phyloP scores from a whole-genome alignment of 2,329 filamentous ascomycete species.

The Fusarium stilboides region DNA sequence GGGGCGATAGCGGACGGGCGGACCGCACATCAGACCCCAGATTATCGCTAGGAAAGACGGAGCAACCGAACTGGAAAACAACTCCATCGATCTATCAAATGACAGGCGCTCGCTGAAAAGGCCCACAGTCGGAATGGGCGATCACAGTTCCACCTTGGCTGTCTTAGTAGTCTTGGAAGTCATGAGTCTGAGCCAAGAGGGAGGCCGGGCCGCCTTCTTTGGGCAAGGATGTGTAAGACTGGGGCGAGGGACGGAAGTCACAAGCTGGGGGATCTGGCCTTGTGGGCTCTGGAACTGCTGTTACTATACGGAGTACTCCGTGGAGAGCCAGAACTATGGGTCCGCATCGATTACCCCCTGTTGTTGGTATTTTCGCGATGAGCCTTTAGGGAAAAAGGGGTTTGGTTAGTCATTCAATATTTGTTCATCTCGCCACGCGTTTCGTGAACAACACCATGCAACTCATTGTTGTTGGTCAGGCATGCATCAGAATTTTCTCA shows the following conservation, averaged over 20 bases:
- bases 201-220: constrained; percentile 18
- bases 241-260: constrained; percentile 8
- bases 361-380: constrained; percentile 19
- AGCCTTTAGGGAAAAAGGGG: constrained; percentile 21
- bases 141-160: constrained; percentile 35
- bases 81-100: constrained; percentile 11
- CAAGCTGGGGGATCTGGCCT: constrained; percentile 24
- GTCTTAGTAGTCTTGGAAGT: constrained; percentile 34
- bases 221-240: constrained; percentile 9
- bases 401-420: constrained; percentile 12
- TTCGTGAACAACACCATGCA: constrained; percentile 20
- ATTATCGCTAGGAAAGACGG: constrained; percentile 11
- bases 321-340: constrained; percentile 17
- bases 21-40: constrained; percentile 34
- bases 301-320: constrained; percentile 23
- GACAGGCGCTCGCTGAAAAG: constrained; percentile 1
- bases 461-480: background rate
- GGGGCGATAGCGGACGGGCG: constrained; percentile 18
- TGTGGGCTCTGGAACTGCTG: constrained; percentile 14
- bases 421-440: constrained; percentile 22
- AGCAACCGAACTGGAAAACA: constrained; percentile 28
- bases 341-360: constrained; percentile 14
- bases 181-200: constrained; percentile 28
- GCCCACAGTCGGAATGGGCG: constrained; percentile 33
- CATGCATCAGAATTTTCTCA: background rate